Percentiles rank a stretch among this genome's conserved stretches.
phyloP scores from a whole-genome alignment of 805 yeast genomes.

The Kuraishia molischiana region DNA sequence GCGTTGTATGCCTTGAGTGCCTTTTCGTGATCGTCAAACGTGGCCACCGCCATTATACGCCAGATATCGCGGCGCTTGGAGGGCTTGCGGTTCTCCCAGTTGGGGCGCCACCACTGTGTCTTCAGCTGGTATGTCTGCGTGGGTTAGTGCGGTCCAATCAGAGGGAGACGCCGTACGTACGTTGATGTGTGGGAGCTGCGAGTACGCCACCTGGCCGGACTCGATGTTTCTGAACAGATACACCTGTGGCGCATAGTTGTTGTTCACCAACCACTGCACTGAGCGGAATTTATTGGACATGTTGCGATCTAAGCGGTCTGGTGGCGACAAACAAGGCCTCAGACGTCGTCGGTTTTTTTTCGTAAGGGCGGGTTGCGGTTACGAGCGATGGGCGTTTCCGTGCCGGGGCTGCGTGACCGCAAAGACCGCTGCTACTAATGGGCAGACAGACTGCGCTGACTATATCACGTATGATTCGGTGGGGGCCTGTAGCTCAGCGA shows the following conservation, averaged over 20 bases:
- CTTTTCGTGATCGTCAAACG: conserved; percentile 45
- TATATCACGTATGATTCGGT: too few species aligned
- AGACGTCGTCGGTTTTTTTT: too few species aligned
- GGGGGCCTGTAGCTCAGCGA: too few species aligned
- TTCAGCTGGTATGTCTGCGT: conserved; percentile 39
- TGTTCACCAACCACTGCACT: conserved; percentile 45
- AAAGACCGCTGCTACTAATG: too few species aligned
- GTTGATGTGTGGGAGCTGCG: conserved; percentile 67
- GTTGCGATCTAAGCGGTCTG: too few species aligned
- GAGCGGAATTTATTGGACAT: conserved; percentile 37
- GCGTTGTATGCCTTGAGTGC: conserved; percentile 70
- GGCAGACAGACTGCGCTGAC: too few species aligned
- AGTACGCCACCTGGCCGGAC: conserved; percentile 81
- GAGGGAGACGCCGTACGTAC: conserved; percentile 8
- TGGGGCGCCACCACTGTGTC: conserved; percentile 68
- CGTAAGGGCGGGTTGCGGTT: too few species aligned
- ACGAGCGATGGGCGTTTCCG: too few species aligned
- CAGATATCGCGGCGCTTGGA: conserved; percentile 76
- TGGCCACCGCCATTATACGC: conserved; percentile 84
- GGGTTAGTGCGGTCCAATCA: not conserved
- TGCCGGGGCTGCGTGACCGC: too few species aligned
- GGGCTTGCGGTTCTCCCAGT: conserved; percentile 85
- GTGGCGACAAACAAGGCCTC: too few species aligned
- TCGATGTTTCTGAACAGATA: conserved; percentile 77
- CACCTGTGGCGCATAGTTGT: conserved; percentile 75